Percentiles rank a stretch among this genome's conserved stretches.
These are phyloP conservation scores for Lipomyces spencermartinsiae DNA, from an alignment of 805 yeast species.

Conservation along the genomic window DNA sequence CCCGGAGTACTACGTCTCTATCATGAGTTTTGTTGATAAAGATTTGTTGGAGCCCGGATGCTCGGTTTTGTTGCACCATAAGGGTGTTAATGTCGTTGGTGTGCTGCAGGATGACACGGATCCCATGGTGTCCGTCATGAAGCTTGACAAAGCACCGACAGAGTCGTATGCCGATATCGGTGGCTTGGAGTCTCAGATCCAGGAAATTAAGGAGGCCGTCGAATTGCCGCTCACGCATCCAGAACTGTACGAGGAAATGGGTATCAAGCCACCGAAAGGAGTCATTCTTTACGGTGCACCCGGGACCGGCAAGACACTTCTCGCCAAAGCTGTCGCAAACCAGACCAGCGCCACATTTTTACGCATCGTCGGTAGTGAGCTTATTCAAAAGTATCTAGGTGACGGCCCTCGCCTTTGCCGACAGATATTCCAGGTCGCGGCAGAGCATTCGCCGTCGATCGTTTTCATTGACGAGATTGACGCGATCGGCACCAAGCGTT, in stretches of 20 bases:
- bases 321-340: constrained; percentile 98
- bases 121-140: constrained; percentile 97
- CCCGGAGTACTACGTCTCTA: constrained; percentile 95
- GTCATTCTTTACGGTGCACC: constrained; percentile 97
- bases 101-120: constrained; percentile 98
- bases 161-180: constrained; percentile 98
- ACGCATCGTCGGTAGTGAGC: constrained; percentile 95
- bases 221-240: constrained; percentile 97
- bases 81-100: constrained; percentile 95
- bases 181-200: constrained; percentile 93
- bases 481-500: constrained; percentile 98
- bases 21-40: constrained; percentile 95
- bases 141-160: constrained; percentile 95
- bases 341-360: constrained; percentile 96
- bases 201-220: constrained; percentile 96
- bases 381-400: constrained; percentile 95
- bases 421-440: constrained; percentile 94
- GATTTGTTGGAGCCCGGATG: constrained; percentile 96
- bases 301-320: constrained; percentile 94
- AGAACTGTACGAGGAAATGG: constrained; percentile 97
- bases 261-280: constrained; percentile 98
- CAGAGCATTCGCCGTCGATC: constrained; percentile 97
- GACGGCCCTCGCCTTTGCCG: constrained; percentile 96
- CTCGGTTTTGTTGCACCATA: constrained; percentile 92
- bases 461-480: constrained; percentile 98